Conservation (phyloP, 495 filamentous ascomycete species). For the Aspergillus wentii region DNA sequence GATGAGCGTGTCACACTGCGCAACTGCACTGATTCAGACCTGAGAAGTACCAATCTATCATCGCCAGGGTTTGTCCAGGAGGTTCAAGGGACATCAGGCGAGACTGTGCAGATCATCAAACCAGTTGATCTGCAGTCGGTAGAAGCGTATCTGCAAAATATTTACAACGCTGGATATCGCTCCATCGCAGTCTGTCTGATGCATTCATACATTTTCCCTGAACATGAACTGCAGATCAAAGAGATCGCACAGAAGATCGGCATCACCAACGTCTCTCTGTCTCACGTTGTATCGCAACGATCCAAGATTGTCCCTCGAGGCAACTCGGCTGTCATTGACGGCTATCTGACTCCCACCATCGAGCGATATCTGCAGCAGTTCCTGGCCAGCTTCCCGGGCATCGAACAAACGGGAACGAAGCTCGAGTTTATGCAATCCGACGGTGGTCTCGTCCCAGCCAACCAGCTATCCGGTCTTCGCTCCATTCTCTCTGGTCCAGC, state of each 20-base stretch:
- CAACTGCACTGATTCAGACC: slow-evolving; percentile 29
- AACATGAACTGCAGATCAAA: slow-evolving; percentile 24
- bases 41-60: slow-evolving; percentile 9
- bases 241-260: slow-evolving; percentile 26
- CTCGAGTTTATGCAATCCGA: slow-evolving; percentile 47
- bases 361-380: slow-evolving; percentile 85
- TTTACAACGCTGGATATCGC: slow-evolving; percentile 32
- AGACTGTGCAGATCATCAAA: slow-evolving; percentile 38
- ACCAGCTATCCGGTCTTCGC: slow-evolving; percentile 44
- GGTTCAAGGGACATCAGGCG: slow-evolving; percentile 22
- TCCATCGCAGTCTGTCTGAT: slow-evolving; percentile 44
- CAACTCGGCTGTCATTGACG: slow-evolving; percentile 85
- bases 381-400: slow-evolving; percentile 45
- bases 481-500: slow-evolving; percentile 54
- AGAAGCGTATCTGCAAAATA: slow-evolving; percentile 25
- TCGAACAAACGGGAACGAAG: slow-evolving; percentile 43
- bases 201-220: slow-evolving; percentile 43
- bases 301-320: slow-evolving; percentile 58
- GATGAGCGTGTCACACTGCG: slow-evolving; percentile 83
- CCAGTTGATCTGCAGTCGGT: slow-evolving; percentile 16
- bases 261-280: slow-evolving; percentile 49
- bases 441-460: slow-evolving; percentile 42
- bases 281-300: slow-evolving; percentile 73
- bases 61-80: slow-evolving; percentile 4
- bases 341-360: slow-evolving; percentile 87